phyloP scores from a whole-genome alignment of 169 alveolate species.

The Eimeria necatrix region DNA sequence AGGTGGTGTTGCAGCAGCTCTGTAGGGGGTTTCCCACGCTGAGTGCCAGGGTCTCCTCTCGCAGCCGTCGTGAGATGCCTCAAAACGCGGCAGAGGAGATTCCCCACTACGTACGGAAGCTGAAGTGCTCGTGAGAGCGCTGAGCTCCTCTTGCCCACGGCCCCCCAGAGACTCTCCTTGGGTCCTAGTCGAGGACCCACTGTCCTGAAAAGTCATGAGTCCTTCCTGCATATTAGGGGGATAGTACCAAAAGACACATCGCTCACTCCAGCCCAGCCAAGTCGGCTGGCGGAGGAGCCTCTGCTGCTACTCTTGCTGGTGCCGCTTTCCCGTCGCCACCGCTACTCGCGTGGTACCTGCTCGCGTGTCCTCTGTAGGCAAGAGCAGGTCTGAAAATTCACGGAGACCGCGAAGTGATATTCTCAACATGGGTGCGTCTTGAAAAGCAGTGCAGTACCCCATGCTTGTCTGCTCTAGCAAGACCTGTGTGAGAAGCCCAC shows the following conservation, averaged over 20 bases:
- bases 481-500: background rate
- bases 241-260: constrained; percentile 4
- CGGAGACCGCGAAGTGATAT: background rate
- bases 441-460: constrained; percentile 34
- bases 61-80: background rate
- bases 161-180: constrained; percentile 1
- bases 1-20: background rate
- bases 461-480: constrained; percentile 13
- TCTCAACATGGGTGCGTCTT: background rate
- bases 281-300: constrained; percentile 38
- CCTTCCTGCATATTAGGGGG: constrained; percentile 6
- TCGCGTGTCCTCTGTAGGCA: background rate
- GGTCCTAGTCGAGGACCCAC: constrained; percentile 58
- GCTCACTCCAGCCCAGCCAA: constrained; percentile 26
- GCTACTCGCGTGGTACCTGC: constrained; percentile 42
- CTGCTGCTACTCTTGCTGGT: constrained; percentile 29
- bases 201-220: background rate
- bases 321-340: constrained; percentile 11
- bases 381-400: background rate
- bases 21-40: background rate
- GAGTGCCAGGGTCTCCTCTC: background rate
- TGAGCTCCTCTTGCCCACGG: constrained; percentile 15
- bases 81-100: background rate
- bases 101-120: background rate
- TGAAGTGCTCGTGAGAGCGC: constrained; percentile 14